A percentile compares a stretch with the other conserved stretches of the same genome.
phyloP scores from a whole-genome alignment of 495 filamentous ascomycete species.

The Geoglossum glabrum region DNA sequence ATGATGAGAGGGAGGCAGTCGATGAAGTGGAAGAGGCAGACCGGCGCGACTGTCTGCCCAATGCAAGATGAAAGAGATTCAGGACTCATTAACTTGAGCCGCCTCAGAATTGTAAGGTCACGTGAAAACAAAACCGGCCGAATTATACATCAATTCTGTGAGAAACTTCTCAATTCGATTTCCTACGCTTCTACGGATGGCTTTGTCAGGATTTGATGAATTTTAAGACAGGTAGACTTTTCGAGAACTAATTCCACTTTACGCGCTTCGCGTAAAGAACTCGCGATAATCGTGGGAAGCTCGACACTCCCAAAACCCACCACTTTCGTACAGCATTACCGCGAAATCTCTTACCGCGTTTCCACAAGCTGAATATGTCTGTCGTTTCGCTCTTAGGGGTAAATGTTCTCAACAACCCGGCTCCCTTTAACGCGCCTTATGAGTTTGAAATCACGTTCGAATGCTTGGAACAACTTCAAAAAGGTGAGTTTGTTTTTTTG shows the following conservation, averaged over 20 bases:
- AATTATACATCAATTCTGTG: background rate
- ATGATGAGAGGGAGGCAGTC: background rate
- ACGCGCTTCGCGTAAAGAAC: background rate
- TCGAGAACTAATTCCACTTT: background rate
- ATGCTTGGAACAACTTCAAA: slow-evolving; percentile 79
- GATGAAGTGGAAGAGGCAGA: background rate
- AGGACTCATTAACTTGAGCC: background rate
- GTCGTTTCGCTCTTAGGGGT: slow-evolving; percentile 91
- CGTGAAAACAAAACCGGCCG: background rate
- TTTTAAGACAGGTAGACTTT: background rate
- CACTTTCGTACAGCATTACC: background rate
- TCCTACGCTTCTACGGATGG: background rate
- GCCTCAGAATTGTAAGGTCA: background rate
- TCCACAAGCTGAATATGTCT: slow-evolving; percentile 39
- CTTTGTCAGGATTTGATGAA: background rate
- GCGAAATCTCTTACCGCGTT: background rate
- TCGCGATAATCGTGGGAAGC: background rate
- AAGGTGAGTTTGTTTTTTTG: slow-evolving; percentile 41
- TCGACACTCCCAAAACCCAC: background rate
- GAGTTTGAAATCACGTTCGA: slow-evolving; percentile 98
- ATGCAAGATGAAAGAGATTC: background rate
- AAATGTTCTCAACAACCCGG: slow-evolving; percentile 89
- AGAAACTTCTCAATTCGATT: background rate
- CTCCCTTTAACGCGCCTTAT: slow-evolving; percentile 71
- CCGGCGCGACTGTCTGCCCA: background rate